phyloP scores from a whole-genome alignment of 139 green algal species.

The Chlorella sp. region DNA sequence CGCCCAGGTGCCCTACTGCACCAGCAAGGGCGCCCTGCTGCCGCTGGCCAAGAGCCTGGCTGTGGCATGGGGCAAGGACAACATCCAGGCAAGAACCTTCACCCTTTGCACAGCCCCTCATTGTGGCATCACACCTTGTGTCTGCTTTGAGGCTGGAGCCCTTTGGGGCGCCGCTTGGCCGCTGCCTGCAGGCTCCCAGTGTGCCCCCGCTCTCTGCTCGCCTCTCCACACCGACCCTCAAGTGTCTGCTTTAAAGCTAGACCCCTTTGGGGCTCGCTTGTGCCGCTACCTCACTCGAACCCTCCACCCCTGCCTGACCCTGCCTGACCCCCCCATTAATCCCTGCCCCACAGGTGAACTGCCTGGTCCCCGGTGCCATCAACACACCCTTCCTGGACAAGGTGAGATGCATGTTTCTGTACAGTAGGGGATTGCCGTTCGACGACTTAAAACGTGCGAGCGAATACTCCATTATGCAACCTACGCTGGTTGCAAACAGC shows the following conservation, averaged over 20 bases:
- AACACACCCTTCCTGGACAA: constrained; percentile 4
- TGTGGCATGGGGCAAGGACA: constrained; percentile 8
- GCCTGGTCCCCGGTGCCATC: not conserved
- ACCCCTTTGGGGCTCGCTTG: too few species aligned
- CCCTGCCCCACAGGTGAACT: not conserved
- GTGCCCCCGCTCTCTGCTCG: not conserved
- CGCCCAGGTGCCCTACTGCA: constrained; percentile 13
- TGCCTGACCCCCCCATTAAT: too few species aligned
- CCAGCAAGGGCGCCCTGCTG: constrained; percentile 12
- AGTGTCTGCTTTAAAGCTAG: not conserved
- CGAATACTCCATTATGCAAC: too few species aligned
- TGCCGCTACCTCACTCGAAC: too few species aligned
- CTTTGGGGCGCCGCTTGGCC: too few species aligned
- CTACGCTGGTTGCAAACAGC: too few species aligned
- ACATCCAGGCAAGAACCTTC: not conserved
- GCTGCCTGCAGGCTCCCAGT: not conserved
- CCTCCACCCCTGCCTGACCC: too few species aligned
- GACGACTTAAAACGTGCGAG: too few species aligned
- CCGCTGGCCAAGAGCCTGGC: constrained; percentile 13
- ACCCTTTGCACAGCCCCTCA: not conserved
- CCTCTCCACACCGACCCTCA: not conserved
- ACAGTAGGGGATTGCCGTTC: too few species aligned
- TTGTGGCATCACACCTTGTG: too few species aligned
- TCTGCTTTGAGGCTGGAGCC: too few species aligned
- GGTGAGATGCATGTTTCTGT: too few species aligned